phyloP scores from a whole-genome alignment of 192 early-diverging fungal genomes.

The Mortierella alpina region DNA sequence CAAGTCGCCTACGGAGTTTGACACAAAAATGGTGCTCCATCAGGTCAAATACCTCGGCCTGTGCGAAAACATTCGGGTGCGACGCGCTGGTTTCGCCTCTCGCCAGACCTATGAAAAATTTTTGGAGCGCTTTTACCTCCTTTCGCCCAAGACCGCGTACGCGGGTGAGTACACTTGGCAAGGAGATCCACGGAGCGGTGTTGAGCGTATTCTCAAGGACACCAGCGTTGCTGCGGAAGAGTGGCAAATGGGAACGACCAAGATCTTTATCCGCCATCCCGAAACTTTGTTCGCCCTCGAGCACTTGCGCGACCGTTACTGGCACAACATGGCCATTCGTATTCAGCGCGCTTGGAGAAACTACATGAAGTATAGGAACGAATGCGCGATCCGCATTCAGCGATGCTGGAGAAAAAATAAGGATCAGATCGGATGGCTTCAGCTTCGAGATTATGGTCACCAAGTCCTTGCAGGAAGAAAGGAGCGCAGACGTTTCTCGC shows the following conservation, averaged over 20 bases:
- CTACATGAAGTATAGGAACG: slow-evolving; percentile 75
- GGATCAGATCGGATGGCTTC: slow-evolving; percentile 87
- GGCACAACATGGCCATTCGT: slow-evolving; percentile 93
- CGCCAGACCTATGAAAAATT: slow-evolving; percentile 95
- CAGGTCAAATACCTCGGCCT: slow-evolving; percentile 97
- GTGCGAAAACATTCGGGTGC: slow-evolving; percentile 97
- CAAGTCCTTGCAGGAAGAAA: slow-evolving; percentile 90
- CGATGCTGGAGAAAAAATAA: slow-evolving; percentile 83
- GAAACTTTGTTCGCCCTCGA: slow-evolving; percentile 94
- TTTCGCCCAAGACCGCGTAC: slow-evolving; percentile 82
- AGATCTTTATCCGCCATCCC: slow-evolving; percentile 96
- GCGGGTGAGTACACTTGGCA: slow-evolving; percentile 87
- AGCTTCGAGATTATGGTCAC: slow-evolving; percentile 93
- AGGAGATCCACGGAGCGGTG: slow-evolving; percentile 78
- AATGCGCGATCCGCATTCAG: slow-evolving; percentile 77
- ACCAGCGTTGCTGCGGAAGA: slow-evolving; percentile 85
- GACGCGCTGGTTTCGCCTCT: slow-evolving; percentile 98
- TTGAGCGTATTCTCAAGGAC: slow-evolving; percentile 85
- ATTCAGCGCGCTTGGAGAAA: slow-evolving; percentile 92
- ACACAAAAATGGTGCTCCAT: slow-evolving; percentile 91
- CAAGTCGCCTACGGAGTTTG: slow-evolving; percentile 92
- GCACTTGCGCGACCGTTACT: slow-evolving; percentile 93
- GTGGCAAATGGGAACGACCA: slow-evolving; percentile 96
- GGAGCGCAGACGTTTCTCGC: slow-evolving; percentile 89
- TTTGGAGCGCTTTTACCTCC: slow-evolving; percentile 78